Evolutionary conservation across 208 protist species (phyloP), one percentile per base, ranked within the genome.

Genomic region (Novymonas esmeraldas): DNA sequence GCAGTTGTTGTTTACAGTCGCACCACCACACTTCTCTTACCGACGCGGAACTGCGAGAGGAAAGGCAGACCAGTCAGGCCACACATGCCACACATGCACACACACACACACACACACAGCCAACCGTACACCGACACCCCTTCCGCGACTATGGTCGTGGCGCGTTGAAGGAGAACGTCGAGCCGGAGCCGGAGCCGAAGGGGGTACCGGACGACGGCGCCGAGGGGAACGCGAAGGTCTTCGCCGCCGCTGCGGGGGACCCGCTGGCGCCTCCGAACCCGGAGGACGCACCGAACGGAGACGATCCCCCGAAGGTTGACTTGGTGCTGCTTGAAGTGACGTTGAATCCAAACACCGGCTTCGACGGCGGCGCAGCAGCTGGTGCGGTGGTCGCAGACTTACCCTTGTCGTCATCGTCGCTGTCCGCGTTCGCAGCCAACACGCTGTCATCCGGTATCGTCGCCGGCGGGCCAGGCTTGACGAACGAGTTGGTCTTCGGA

Each of bases 371-470:
- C n/a, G n/a, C n/a, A n/a, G n/a, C 52, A 59, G 16, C 28, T 1
- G 44, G 6, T 4, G 49, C 16, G 14, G 70, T 48, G 22, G 73
- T 69, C 20, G 56, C 60, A 46, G 77, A 18, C 39, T 77, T 71
- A 16, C 63, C 64, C 9, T 54, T 28, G 22, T 73, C 64, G 16
- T 82, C 78, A 56, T 87, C 82, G 38, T 89, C 81, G 48, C 76
- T 87, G 61, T 82, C 81, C 24, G 84, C 79, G 63, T 76, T 64
- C 3, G 87, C 68, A 1, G 89, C 89, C 64, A 95, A 95, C 28
- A 85, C 89, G 64, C 79, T 63, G 72, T 95, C 89, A 6, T 84
- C 78, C 6, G 75, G 64, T 7, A 92, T 87, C 13, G 85, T 85
- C 0, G 74, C 83, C 1, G 84, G 69, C 11, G 81, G 85, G 5